These are phyloP conservation scores for Phytophthora podocarpi DNA, from an alignment of 352 stramenopile species.

Conservation along the genomic window DNA sequence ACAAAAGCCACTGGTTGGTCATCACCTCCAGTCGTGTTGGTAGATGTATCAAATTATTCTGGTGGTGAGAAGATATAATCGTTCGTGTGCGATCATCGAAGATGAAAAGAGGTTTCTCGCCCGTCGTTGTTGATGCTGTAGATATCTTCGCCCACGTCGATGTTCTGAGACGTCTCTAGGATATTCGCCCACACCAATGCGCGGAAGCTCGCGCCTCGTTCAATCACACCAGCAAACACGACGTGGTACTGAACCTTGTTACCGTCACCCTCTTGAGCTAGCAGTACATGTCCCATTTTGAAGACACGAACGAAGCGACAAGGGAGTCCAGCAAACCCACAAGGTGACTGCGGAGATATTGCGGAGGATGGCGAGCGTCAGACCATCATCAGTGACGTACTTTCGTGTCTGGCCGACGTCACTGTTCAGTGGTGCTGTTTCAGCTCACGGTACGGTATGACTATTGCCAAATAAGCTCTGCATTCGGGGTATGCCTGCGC, in stretches of 20 bases:
- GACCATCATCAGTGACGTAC: too few relatives aligned
- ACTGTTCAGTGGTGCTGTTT: too few relatives aligned
- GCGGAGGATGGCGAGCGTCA: too few relatives aligned
- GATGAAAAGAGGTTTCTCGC: conserved; percentile 33
- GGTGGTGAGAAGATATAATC: conserved; percentile 48
- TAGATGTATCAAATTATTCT: conserved; percentile 49
- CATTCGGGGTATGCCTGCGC: too few relatives aligned
- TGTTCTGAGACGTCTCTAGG: conserved; percentile 41
- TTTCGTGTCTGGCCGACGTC: too few relatives aligned
- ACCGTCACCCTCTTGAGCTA: too few relatives aligned
- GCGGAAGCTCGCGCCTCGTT: conserved; percentile 26
- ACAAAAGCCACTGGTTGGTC: conserved; percentile 50
- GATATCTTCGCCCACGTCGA: conserved; percentile 44
- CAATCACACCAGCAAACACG: conserved; percentile 35
- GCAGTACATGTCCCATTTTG: too few relatives aligned
- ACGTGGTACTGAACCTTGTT: conserved; percentile 40
- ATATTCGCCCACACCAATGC: conserved; percentile 7
- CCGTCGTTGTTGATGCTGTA: conserved; percentile 13
- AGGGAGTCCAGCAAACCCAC: too few relatives aligned
- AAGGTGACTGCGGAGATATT: too few relatives aligned
- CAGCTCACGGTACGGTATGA: too few relatives aligned
- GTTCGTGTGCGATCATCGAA: conserved; percentile 54
- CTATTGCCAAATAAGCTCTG: too few relatives aligned
- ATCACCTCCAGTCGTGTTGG: not conserved
- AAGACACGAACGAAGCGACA: too few relatives aligned